phyloP scores from a whole-genome alignment of 345 rosid species.

The Adansonia digitata region DNA sequence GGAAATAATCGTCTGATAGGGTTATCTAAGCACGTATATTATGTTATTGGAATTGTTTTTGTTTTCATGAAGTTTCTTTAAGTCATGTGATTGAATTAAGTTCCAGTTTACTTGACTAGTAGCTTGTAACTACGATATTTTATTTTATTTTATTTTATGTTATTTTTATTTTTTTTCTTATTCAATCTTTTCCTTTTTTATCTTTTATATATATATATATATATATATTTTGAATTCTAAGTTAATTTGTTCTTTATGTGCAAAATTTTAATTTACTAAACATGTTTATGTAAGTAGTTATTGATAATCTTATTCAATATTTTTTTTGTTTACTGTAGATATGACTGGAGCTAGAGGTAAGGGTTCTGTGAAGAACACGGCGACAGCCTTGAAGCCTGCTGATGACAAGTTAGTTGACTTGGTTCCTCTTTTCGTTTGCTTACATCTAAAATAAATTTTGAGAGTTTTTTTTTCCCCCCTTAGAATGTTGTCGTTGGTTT shows the following conservation, averaged over 20 bases:
- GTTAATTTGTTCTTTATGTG: background rate
- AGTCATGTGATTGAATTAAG: background rate
- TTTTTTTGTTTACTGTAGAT: background rate
- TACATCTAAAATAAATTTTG: background rate
- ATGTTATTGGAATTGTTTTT: background rate
- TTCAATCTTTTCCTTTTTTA: background rate
- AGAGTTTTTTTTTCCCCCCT: background rate
- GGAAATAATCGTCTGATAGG: background rate
- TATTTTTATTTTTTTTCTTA: background rate
- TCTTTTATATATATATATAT: no score
- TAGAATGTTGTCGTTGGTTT: background rate
- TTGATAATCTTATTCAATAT: background rate
- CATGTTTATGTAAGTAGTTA: background rate
- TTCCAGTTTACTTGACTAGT: background rate
- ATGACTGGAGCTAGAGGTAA: slow-evolving; percentile 62
- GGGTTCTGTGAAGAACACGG: slow-evolving; percentile 38
- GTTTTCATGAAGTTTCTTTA: background rate
- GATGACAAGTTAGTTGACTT: slow-evolving; percentile 61
- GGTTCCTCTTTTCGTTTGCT: background rate
- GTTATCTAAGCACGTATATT: background rate
- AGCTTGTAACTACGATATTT: background rate
- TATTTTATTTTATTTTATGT: background rate
- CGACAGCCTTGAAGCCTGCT: slow-evolving; percentile 51
- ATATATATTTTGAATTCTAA: no score
- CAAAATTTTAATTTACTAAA: background rate